Evolutionary conservation across 2,329 filamentous ascomycete genomes (phyloP), one percentile per base, ranked within the genome.

Genomic region (Spiromastix sp.): DNA sequence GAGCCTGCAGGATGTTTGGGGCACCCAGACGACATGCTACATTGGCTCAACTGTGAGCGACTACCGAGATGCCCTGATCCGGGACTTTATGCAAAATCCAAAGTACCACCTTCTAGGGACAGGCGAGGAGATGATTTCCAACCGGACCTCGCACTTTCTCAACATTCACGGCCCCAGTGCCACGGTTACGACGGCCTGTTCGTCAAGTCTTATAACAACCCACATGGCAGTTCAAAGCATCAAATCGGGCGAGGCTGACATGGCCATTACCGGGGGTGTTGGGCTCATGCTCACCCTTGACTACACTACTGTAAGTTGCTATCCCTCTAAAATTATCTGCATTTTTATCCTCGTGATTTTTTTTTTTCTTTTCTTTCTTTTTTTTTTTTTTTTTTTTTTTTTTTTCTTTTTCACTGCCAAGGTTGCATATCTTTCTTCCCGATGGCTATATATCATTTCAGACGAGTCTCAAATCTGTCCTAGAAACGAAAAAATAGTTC

Each of bases 181-280:
- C 46, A 64, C 61, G 0, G 54, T 69, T 11, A 63, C 68, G 24
- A 68, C 66, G 0, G 66, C 64, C 2, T 69, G 66, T 34, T 66
- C 63, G 1, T 61, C 61, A 1, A 59, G 54, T 30, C 41, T 68
- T 3, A 47, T 58, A 10, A 55, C 59, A 2, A 32, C 61, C 0
- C 55, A 61, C 35, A 49, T 54, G 11, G 57, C 55, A 1, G 50
- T 57, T 7, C 45, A 54, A 26, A 47, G 32, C 11, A 32, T 54
- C 2, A 36, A 44, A 27, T 37, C 28, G 8, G 42, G 50, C 2
- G 43, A 54, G 7, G 42, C 26, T 12, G 42, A 43, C 4, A 39
- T 51, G 2, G 48, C 53, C 6, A 22, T 56, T 7, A 47, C 42
- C 5, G 42, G 40, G 6, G 51, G 50, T 42, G 30, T 48, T 4